Conservation (phyloP, 2,329 filamentous ascomycete genomes). For the Tolypocladium pustulatum region DNA sequence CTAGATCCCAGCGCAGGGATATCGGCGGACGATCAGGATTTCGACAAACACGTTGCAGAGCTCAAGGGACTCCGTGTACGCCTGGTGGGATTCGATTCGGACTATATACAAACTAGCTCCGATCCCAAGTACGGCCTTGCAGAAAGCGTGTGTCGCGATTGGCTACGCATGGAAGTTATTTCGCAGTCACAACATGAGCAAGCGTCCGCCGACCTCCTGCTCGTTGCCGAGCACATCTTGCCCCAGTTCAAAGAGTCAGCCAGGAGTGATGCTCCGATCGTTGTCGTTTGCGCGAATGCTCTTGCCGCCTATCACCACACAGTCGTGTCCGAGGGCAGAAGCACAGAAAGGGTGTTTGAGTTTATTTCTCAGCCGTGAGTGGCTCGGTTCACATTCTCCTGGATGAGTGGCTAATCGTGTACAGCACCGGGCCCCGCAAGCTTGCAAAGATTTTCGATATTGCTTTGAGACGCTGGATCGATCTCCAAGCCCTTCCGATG, state of each 20-base stretch:
- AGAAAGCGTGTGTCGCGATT: constrained; percentile 18
- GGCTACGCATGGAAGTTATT: constrained; percentile 20
- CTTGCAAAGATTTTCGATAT: constrained; percentile 10
- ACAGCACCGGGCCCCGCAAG: constrained; percentile 24
- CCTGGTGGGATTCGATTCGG: constrained; percentile 9
- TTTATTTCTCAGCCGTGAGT: constrained; percentile 28
- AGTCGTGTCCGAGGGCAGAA: constrained; percentile 6
- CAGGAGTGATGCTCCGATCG: not conserved
- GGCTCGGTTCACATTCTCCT: not conserved
- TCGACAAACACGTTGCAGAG: constrained; percentile 15
- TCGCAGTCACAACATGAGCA: constrained; percentile 1
- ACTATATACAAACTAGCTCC: constrained; percentile 1
- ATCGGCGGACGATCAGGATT: constrained; percentile 13
- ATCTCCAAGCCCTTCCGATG: not conserved
- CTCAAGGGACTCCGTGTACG: constrained; percentile 20
- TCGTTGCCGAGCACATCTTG: constrained; percentile 9
- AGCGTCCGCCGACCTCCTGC: constrained; percentile 13
- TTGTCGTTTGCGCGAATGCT: constrained; percentile 22
- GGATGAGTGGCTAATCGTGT: not conserved
- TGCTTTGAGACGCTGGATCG: not conserved
- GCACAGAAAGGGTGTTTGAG: constrained; percentile 17
- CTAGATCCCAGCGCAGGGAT: not conserved
- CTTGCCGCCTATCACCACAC: constrained; percentile 15
- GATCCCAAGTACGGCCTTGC: constrained; percentile 1
- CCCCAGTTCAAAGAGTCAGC: not conserved